Percentiles rank a stretch among this genome's conserved stretches.
phyloP scores from a whole-genome alignment of 441 rosid species.

The Pelargonium myrrhifolium region DNA sequence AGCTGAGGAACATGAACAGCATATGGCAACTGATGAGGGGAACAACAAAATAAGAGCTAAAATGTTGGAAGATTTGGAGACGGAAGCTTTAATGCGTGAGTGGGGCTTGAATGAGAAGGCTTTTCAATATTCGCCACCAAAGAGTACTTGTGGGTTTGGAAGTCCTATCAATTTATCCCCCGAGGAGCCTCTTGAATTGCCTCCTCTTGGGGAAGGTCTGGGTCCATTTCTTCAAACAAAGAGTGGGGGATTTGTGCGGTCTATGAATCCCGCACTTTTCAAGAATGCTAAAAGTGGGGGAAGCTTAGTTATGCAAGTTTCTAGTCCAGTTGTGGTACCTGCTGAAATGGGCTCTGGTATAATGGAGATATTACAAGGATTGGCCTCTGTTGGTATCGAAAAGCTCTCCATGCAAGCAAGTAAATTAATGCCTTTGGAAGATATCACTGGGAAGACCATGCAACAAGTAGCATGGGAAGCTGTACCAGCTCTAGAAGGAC shows the following conservation, averaged over 20 bases:
- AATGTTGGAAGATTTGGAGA: slow-evolving; percentile 68
- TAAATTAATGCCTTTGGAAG: slow-evolving; percentile 85
- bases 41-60: slow-evolving; percentile 50
- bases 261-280: slow-evolving; percentile 74
- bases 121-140: slow-evolving; percentile 62
- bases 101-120: slow-evolving; percentile 85
- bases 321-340: slow-evolving; percentile 89
- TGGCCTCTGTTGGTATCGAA: slow-evolving; percentile 84
- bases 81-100: slow-evolving; percentile 78
- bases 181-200: slow-evolving; percentile 54
- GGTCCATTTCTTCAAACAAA: slow-evolving; percentile 78
- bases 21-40: slow-evolving; percentile 22
- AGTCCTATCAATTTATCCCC: slow-evolving; percentile 56
- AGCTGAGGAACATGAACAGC: slow-evolving; percentile 48
- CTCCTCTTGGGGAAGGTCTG: slow-evolving; percentile 68
- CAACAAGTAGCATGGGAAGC: slow-evolving; percentile 81
- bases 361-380: slow-evolving; percentile 56
- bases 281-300: slow-evolving; percentile 54
- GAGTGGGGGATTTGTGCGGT: slow-evolving; percentile 76
- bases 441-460: slow-evolving; percentile 85
- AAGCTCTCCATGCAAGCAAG: slow-evolving; percentile 95
- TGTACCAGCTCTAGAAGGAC: slow-evolving; percentile 40
- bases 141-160: slow-evolving; percentile 43
- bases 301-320: slow-evolving; percentile 86
- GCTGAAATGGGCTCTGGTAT: slow-evolving; percentile 90